Evolutionary conservation across 202 grass and related monocot species (phyloP).

Genomic region (Digitaria exilis): DNA sequence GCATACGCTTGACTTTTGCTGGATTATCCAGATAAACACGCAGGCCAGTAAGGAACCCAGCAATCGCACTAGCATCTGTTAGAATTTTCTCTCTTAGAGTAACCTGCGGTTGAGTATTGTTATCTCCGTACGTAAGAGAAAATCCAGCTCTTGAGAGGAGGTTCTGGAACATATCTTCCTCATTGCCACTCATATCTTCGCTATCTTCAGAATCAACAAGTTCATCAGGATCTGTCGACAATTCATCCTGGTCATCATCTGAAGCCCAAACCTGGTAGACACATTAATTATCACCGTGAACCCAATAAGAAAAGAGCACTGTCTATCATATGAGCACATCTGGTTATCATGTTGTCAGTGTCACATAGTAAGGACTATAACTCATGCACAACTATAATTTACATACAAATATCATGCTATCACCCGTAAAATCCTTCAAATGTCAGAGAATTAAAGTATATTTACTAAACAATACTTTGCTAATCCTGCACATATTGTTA

Average conservation of each 20-base stretch:
- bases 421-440: conserved; percentile 12
- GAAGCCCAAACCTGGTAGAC: conserved; percentile 80
- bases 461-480: conserved; percentile 21
- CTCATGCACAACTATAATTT: conserved; percentile 8
- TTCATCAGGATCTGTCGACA: conserved; percentile 83
- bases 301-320: conserved; percentile 1
- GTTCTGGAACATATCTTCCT: conserved; percentile 80
- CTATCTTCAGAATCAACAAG: conserved; percentile 78
- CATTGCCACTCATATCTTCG: conserved; percentile 70
- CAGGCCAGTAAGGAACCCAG: conserved; percentile 82
- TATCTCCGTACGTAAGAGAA: conserved; percentile 70
- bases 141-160: conserved; percentile 81
- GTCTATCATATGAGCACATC: conserved; percentile 34
- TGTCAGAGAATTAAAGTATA: conserved; percentile 10
- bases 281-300: conserved; percentile 41
- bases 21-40: conserved; percentile 88
- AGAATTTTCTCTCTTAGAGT: conserved; percentile 84
- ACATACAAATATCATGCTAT: conserved; percentile 35
- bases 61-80: conserved; percentile 80
- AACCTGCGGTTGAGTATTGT: conserved; percentile 67
- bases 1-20: conserved; percentile 85
- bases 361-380: conserved; percentile 22
- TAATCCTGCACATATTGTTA: conserved; percentile 9
- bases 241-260: conserved; percentile 89
- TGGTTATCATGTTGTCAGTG: conserved; percentile 2